Base-by-base conservation (phyloP, 768 basidiomycete species). In the Asterophora lycoperdoides region DNA sequence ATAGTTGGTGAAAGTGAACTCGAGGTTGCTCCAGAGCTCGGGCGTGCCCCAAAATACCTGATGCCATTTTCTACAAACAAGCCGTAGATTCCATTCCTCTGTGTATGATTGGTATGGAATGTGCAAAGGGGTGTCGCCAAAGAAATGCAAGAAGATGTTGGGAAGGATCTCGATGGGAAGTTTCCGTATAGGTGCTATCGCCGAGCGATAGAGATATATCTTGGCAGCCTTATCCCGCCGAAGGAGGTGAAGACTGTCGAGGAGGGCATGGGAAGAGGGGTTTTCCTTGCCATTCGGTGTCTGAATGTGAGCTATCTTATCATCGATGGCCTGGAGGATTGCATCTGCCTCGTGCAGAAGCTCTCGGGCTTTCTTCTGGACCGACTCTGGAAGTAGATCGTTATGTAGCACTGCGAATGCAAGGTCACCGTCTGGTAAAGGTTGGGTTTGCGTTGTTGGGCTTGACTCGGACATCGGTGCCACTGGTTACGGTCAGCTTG, bases 21-120 rank as follows among this genome's bases (percentile, higher is more conserved):
- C 18, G 28, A 52, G 47, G 9, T 17, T 28, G 11, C 28, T 52
- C 51, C 51, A 52, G 10, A 52, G 20, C 23, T 47, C 19, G n/a
- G 45, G 46, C 6, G 46, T 47, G 15, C 9, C 18, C 13, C 47
- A 35, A 19, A 46, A 47, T 8, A 52, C 20, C 5, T 40, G 28
- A 14, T 46, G 33, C 51, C 51, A 52, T 48, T 48, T 52, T 5
- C 35, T 35, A 17, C 46, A 52, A 10, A 52, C 46, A 4, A 23
- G 33, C 9, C 46, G 41, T 3, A 52, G 23, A 13, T 33, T 33
- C 35, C 41, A 44, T 11, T 37, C 46, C 26, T 42, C 46, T 26
- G 44, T 20, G 10, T 41, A 10, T 2, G 37, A 35, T 18, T 19
- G 3, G 19, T 37, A 34, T 3, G 35, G 26, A 3, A 36, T 28